Evolutionary conservation across 2,329 filamentous ascomycete species (phyloP), one percentile per base, ranked within the genome.

Genomic region (Pseudogymnoascus destructans): DNA sequence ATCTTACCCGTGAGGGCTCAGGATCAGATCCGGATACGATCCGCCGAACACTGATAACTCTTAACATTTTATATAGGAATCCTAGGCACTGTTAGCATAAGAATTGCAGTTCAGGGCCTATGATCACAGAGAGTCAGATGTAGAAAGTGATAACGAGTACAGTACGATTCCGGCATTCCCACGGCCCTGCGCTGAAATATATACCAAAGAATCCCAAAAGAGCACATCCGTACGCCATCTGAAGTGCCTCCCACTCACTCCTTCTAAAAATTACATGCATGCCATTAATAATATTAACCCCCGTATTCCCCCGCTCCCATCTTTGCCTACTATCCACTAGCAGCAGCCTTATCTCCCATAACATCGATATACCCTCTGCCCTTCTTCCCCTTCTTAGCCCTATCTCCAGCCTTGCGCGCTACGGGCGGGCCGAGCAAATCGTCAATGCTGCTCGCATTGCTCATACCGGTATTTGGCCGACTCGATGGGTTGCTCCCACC

Each of bases 321-420:
- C 21, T 25, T 40, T 56, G 21, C 54, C 35, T 19, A 52, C 25
- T 52, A 52, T 32, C 25, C 46, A 32, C 46, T 52, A 30, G 23
- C 27, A 55, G 36, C 54, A 23, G 36, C 42, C 33, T 63, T 61
- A 30, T 62, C 61, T 25, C 65, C 87, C 90, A 97, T 96, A 61
- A 98, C 89, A 78, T 98, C 93, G 27, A 98, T 85, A 75, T 98
- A 98, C 25, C 91, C 78, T 27, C 89, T 86, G 19, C 85, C 83
- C 77, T 90, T 95, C 75, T 89, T 89, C 66, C 80, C 76, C 70
- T 86, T 89, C 70, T 82, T 87, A 63, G 67, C 73, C 0, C 77
- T 78, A 4, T 77, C 74, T 65, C 69, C 72, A 1, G 78, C 79
- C 60, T 87, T 91, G 63, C 87, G 80, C 15, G 86, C 80, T 27